Base-by-base conservation (phyloP, 2,329 filamentous ascomycete species). In the Ophiostoma sp. region DNA sequence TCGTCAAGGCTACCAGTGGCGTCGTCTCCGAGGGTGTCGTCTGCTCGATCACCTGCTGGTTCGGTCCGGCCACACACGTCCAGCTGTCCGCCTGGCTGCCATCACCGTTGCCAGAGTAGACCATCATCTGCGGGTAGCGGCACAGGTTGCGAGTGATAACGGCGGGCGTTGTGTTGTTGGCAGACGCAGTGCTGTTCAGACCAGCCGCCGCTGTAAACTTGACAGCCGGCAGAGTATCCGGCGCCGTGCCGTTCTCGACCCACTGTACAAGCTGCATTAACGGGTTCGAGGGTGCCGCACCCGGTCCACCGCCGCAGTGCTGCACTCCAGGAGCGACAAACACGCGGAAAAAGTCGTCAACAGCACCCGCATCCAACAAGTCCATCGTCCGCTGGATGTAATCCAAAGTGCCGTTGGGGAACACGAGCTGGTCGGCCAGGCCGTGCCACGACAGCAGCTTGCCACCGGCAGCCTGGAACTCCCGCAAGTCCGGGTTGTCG, bases 361-460 rank as follows among this genome's bases (percentile, higher is more conserved):
- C 57, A 5, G 57, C 28, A 17, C 31, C 15, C 0, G 57, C 57
- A 3, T 61, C 17, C 28, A 61, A 9, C 57, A 61, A 3, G 57
- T 61, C 57, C 28, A 71, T 71, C 17, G 79, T 79, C 5, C 69
- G 52, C 33, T 79, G 74, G 69, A 77, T 78, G 74, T 80, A 81
- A 48, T 78, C 33, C 75, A 80, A 36, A 1, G 77, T 78, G 39
- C 74, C 75, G 22, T 75, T 73, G 48, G 76, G 57, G 12, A 77
- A 74, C 39, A 78, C 71, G 39, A 76, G 36, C n/a, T 63, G 55
- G 71, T 79, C 77, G 22, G 72, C 69, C 66, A 79, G 68, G 52
- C 86, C 86, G 77, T 88, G 86, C 79, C 82, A 88, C 75, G 84
- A 83, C 11, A 88, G 78, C n/a, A 88, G 76, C 76, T 87, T 87